Evolutionary conservation across 2,329 filamentous ascomycete species (phyloP), one percentile per base, ranked within the genome.

Genomic region (Mycogone perniciosa): DNA sequence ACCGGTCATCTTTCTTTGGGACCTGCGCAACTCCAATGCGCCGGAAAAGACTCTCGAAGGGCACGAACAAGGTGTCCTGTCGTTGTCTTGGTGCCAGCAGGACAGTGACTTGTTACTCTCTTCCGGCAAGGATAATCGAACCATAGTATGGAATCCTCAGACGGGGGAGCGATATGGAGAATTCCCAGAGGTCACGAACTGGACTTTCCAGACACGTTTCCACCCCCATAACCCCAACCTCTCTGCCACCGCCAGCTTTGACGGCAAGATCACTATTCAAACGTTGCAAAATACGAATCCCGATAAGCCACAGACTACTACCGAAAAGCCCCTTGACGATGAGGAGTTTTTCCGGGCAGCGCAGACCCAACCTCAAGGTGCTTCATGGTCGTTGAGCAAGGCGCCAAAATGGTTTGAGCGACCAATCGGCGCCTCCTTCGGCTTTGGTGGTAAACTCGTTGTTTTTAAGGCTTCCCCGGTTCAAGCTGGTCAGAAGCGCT

Each of bases 101-200:
- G 93, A 99, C 64, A 85, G 85, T 45, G 87, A 93, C 61, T 76
- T 99, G 46, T 73, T 99, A 45, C 77, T 99, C 26, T 99, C 93
- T 2, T 95, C 87, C 58, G 95, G 93, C 59, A 97, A 97, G 71
- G 93, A 99, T 70, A 97, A 97, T 66, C 83, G 89, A 60, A 96
- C 91, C 2, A 80, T 99, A 54, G 84, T 93, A 54, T 99, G 95
- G 93, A 97, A 97, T 68, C 89, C 93, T 1, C 88, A 93, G 63
- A 96, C 87, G 3, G 92, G 92, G 48, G 83, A 93, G 64, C 77
- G 81, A 9, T 86, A 90, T 56, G 93, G 95, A 57, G 92, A 97
- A 70, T 92, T 97, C 64, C 91, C 92, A 4, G 89, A 96, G 62
- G 91, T 95, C 48, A 96, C 92, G n/a, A 99, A 97, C 70, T 99